phyloP scores from a whole-genome alignment of 805 yeast species.

The Suhomyces sp. region DNA sequence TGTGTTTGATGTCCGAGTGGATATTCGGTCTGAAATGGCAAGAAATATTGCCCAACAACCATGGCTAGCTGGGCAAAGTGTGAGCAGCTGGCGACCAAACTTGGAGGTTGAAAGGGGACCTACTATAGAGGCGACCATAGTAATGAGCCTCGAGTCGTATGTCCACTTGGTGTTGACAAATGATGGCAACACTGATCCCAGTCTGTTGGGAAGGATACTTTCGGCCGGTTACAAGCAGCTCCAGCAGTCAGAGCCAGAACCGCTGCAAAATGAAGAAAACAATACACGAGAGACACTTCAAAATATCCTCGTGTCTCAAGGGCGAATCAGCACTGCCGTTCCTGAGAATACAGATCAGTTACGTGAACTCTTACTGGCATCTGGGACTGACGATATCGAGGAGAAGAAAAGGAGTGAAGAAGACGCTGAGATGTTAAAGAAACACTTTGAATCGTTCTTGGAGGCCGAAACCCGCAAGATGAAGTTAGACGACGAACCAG shows the following conservation, averaged over 20 bases:
- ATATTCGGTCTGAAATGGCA: slow-evolving; percentile 1
- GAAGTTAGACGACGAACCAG: not conserved
- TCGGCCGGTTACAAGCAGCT: not conserved
- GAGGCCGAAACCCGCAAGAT: not conserved
- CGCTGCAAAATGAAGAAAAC: not conserved
- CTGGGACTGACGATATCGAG: not conserved
- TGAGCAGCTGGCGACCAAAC: not conserved
- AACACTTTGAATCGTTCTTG: slow-evolving; percentile 1
- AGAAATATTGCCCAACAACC: not conserved
- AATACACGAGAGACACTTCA: slow-evolving; percentile 5
- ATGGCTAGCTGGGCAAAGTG: slow-evolving; percentile 5
- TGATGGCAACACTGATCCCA: not conserved
- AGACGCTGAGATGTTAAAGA: not conserved
- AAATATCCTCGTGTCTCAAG: not conserved
- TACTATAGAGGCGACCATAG: not conserved
- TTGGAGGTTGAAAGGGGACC: not conserved
- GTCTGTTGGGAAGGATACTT: slow-evolving; percentile 3
- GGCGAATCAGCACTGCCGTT: not conserved
- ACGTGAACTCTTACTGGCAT: not conserved
- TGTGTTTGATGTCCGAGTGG: slow-evolving; percentile 6
- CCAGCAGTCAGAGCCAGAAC: not conserved
- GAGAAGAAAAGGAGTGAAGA: not conserved
- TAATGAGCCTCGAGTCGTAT: not conserved
- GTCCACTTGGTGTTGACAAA: not conserved
- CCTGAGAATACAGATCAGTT: not conserved